Base-by-base conservation (phyloP, 345 rosid species). In the Brassica cretica region DNA sequence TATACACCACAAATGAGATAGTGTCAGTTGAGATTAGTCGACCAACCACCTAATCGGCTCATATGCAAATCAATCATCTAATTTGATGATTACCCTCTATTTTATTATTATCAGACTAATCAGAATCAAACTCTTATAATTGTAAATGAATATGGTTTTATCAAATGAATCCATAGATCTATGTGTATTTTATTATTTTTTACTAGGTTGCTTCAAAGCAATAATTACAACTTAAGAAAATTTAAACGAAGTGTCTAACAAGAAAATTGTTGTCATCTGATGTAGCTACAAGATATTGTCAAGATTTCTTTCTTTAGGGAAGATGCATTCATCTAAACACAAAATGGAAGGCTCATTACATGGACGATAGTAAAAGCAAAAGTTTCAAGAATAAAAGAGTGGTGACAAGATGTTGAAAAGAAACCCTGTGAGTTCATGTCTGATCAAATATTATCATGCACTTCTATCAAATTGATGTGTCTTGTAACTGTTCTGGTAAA, bases 401-500 rank as follows among this genome's bases (percentile, higher is more conserved):
- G 9, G 66, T 25, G 39, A 29, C 29, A 27, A 6, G 30, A 18
- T 46, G 14, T 64, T 53, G 15, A 30, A 30, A 14, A 30, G 18
- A 10, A 24, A 58, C 25, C 14, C 30, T 19, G n/a, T 12, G 8
- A 61, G 5, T 65, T 53, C 18, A 65, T 33, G 56, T 74, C 29
- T 18, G 37, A 14, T 19, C 71, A 65, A 8, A 51, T 14, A 19
- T 49, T 19, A 33, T 30, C 49, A 29, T 76, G 9, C 35, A 44
- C 21, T 19, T 68, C 62, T n/a, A 9, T 8, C 3, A 18, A 29
- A 68, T 3, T 14, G 35, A 2, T 46, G 74, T 1, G 15, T 74
- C 6, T 69, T 62, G 68, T 49, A 32, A 61, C 64, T 76, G 64
- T 60, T 32, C 62, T 62, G 51, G 69, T 69, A 19, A 46, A 60